Conservation (phyloP, 352 stramenopile genomes). For the Peronospora belbahrii region DNA sequence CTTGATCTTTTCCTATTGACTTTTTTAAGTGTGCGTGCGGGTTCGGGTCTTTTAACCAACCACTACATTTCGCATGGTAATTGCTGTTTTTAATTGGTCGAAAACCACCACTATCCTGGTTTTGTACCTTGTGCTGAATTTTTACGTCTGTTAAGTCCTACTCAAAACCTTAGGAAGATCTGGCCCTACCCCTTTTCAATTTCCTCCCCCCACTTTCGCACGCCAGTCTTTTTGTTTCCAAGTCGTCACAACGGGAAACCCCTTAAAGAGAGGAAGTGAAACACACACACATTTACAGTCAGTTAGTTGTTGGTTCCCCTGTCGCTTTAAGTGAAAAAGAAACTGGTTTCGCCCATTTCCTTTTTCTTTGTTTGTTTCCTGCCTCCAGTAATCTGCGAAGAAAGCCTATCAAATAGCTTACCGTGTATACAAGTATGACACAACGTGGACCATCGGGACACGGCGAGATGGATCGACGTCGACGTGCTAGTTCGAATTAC, state of each 20-base stretch:
- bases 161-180: no score
- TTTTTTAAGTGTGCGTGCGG: no score
- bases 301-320: no score
- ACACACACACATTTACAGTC: not conserved
- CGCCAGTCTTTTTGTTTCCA: not conserved
- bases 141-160: no score
- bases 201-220: not conserved
- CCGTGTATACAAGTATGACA: constrained; percentile 6
- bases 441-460: constrained; percentile 26
- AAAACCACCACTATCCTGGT: no score
- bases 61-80: no score
- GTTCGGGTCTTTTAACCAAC: no score
- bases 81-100: no score
- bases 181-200: not conserved
- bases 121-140: no score
- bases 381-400: not conserved
- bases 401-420: not conserved
- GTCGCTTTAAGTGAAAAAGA: constrained; percentile 15
- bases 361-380: not conserved
- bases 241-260: not conserved
- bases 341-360: not conserved
- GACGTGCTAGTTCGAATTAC: constrained; percentile 75
- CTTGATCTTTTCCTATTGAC: no score
- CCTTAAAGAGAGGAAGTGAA: not conserved
- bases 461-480: constrained; percentile 34